Evolutionary conservation across 139 green algal genomes (phyloP).

Genomic region (Desmodesmus armatus): DNA sequence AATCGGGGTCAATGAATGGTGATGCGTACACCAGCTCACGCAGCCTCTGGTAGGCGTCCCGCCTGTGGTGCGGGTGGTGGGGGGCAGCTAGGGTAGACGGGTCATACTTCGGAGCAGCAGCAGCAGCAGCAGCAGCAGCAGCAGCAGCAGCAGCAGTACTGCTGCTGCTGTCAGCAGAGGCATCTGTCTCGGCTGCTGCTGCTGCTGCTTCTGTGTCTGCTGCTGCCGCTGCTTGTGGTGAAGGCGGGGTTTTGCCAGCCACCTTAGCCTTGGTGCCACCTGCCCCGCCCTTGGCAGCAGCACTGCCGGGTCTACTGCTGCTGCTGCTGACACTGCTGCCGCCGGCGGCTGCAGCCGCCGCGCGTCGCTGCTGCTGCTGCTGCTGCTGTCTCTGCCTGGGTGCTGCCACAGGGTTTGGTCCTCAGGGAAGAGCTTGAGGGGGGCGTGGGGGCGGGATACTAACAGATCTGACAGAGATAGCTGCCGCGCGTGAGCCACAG

Average conservation of each 20-base stretch:
- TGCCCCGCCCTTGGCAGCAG: neutral
- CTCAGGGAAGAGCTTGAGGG: conserved; percentile 44
- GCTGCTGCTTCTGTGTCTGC: neutral
- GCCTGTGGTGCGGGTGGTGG: neutral
- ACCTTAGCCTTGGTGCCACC: neutral
- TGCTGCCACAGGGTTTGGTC: conserved; percentile 15
- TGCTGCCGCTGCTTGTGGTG: conserved; percentile 3
- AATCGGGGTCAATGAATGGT: conserved; percentile 73
- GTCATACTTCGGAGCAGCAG: neutral
- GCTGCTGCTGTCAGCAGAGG: neutral
- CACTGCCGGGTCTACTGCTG: neutral
- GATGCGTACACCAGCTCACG: conserved; percentile 70
- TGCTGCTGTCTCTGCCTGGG: neutral
- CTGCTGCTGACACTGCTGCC: neutral
- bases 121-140: neutral
- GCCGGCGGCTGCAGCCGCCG: neutral
- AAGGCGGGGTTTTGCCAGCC: neutral
- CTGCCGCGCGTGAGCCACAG: conserved; percentile 17
- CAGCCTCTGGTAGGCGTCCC: conserved; percentile 61
- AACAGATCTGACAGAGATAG: conserved; percentile 23
- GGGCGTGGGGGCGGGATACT: conserved; percentile 14
- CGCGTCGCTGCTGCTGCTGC: conserved; percentile 18
- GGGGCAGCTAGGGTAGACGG: neutral
- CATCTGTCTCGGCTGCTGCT: neutral
- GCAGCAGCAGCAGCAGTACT: neutral